Evolutionary conservation across 2,329 filamentous ascomycete genomes (phyloP).

Genomic region (Talaromyces sp.): DNA sequence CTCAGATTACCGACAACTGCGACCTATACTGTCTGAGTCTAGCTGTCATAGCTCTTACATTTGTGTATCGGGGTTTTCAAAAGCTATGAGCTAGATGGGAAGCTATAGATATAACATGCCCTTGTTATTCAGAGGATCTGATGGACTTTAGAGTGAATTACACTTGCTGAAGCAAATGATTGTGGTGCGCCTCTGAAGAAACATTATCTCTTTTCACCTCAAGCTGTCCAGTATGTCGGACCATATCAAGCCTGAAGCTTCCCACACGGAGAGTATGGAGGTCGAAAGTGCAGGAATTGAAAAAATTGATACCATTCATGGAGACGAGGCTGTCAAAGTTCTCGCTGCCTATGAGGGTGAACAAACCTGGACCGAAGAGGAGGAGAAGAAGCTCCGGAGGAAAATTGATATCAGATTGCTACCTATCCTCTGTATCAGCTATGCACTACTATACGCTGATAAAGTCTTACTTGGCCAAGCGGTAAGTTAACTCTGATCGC

Average conservation of each 20-base stretch:
- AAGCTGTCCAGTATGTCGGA: background rate
- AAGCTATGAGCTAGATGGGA: background rate
- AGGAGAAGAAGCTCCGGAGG: background rate
- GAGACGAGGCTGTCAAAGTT: constrained; percentile 1
- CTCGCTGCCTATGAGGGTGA: constrained; percentile 3
- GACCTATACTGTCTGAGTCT: background rate
- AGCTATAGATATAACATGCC: background rate
- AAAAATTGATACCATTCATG: background rate
- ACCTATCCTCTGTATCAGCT: background rate
- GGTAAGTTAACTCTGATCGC: background rate
- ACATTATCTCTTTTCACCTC: background rate
- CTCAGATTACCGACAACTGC: background rate
- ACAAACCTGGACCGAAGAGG: constrained; percentile 1
- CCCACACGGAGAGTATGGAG: background rate
- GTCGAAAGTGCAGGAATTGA: background rate
- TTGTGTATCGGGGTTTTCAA: background rate
- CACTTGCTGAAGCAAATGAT: background rate
- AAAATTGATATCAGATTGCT: constrained; percentile 1
- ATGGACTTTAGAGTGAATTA: background rate
- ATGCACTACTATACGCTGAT: background rate
- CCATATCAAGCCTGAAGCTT: background rate
- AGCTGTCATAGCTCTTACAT: background rate
- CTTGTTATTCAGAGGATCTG: background rate
- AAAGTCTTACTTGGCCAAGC: constrained; percentile 6
- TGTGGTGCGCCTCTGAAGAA: background rate